phyloP scores from a whole-genome alignment of 169 alveolate species.

The Pseudocohnilembus persalinus region DNA sequence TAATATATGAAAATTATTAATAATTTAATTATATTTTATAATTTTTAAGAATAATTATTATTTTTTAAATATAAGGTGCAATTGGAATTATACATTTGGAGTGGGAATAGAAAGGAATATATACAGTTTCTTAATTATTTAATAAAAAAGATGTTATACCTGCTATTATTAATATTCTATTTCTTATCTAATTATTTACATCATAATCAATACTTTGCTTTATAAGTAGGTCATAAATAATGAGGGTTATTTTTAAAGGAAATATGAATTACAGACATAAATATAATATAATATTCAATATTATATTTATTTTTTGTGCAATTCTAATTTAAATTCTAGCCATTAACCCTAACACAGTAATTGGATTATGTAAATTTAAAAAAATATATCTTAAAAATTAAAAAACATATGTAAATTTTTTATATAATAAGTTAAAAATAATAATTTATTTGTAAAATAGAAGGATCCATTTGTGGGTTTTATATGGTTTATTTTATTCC shows the following conservation, averaged over 20 bases:
- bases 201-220: slow-evolving; percentile 33
- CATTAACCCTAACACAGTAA: slow-evolving; percentile 13
- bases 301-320: neutral
- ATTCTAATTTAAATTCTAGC: neutral
- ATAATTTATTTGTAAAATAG: too few species aligned
- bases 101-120: neutral
- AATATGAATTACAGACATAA: neutral
- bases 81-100: slow-evolving; percentile 35
- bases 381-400: too few species aligned
- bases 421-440: too few species aligned
- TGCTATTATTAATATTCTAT: slow-evolving; percentile 24
- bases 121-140: slow-evolving; percentile 23
- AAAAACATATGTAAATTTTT: too few species aligned
- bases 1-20: too few species aligned
- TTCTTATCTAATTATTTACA: slow-evolving; percentile 32
- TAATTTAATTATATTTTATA: too few species aligned
- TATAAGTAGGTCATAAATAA: slow-evolving; percentile 26
- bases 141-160: slow-evolving; percentile 15
- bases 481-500: slow-evolving; percentile 41
- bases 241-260: slow-evolving; percentile 17
- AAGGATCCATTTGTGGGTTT: too few species aligned
- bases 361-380: slow-evolving; percentile 21
- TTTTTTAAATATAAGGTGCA: slow-evolving; percentile 5
- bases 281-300: neutral
- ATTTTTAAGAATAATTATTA: too few species aligned